phyloP scores from a whole-genome alignment of 75 land plant genomes.

The Pinus taeda region DNA sequence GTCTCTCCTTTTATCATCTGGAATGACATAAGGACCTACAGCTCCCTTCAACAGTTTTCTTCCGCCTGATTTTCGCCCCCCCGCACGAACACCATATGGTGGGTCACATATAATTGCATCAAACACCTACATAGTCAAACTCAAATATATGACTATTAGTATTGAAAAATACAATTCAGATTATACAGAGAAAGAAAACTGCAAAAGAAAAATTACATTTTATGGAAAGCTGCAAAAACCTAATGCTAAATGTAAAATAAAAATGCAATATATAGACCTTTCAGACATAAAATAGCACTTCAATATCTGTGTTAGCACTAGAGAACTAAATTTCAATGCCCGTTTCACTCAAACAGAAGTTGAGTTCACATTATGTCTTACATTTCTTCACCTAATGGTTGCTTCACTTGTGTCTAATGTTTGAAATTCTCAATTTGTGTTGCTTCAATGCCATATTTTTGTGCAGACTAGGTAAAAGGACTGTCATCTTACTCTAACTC shows the following conservation, averaged over 20 bases:
- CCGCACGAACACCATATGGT: conserved; percentile 99
- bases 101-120: conserved; percentile 99
- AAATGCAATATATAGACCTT: neutral
- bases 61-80: conserved; percentile 97
- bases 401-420: neutral
- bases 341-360: neutral
- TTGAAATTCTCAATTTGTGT: neutral
- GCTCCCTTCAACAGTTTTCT: conserved; percentile 80
- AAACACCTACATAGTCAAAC: conserved; percentile 47
- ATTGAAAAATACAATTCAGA: neutral
- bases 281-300: neutral
- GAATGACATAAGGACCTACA: conserved; percentile 80
- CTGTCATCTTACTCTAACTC: neutral
- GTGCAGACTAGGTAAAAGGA: neutral
- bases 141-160: neutral
- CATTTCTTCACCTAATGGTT: neutral
- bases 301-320: neutral
- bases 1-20: conserved; percentile 82
- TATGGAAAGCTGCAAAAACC: neutral
- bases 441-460: neutral
- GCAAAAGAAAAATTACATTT: neutral
- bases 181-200: neutral
- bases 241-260: neutral
- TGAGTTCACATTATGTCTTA: neutral
- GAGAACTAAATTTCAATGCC: neutral